Percentiles rank a stretch among this genome's conserved stretches.
These are phyloP conservation scores for Eutypa lata DNA, from an alignment of 2,329 filamentous ascomycete species.

Conservation along the genomic window DNA sequence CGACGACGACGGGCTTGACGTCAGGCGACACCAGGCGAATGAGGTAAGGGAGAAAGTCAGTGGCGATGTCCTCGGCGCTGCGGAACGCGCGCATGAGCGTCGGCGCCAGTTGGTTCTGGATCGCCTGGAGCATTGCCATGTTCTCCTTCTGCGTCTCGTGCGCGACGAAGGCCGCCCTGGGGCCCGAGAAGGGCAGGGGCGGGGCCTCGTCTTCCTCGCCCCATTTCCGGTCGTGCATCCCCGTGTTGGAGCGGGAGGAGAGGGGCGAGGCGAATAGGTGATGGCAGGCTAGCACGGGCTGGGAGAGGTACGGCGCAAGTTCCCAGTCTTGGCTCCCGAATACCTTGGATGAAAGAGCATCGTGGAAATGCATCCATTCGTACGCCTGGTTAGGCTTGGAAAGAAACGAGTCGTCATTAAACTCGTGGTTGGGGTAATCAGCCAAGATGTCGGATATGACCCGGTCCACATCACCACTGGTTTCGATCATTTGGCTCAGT, in stretches of 20 bases:
- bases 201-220: conserved; percentile 47
- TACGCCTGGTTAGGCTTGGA: conserved; percentile 78
- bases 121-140: conserved; percentile 65
- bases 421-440: conserved; percentile 81
- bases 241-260: conserved; percentile 40
- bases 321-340: conserved; percentile 92
- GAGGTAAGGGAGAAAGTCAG: conserved; percentile 81
- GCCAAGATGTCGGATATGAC: conserved; percentile 82
- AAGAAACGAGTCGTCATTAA: conserved; percentile 88
- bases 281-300: conserved; percentile 86
- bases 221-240: conserved; percentile 42
- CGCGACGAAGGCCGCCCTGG: conserved; percentile 77
- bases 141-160: conserved; percentile 79
- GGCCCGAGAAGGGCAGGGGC: conserved; percentile 73
- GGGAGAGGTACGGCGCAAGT: conserved; percentile 79
- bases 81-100: conserved; percentile 75
- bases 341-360: conserved; percentile 73
- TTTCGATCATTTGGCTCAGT: conserved; percentile 72
- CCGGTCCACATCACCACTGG: conserved; percentile 73
- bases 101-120: conserved; percentile 71
- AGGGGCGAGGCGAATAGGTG: conserved; percentile 78
- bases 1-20: conserved; percentile 85
- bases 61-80: conserved; percentile 72
- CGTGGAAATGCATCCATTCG: conserved; percentile 95
- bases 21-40: conserved; percentile 82